Base-by-base conservation (phyloP, 192 early-diverging fungal species). In the Umbelopsis vinacea region DNA sequence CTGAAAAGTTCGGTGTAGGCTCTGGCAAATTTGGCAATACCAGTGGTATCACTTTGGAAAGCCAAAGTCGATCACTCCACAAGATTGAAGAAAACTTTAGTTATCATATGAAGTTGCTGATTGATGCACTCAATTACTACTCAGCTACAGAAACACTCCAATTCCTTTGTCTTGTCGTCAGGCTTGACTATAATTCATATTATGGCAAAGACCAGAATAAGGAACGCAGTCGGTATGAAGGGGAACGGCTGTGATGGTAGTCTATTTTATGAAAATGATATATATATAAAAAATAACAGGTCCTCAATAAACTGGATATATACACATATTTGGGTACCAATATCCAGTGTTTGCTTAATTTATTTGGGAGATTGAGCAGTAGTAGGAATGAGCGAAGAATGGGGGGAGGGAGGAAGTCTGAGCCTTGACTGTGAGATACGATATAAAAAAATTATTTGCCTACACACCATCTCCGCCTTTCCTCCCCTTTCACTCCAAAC, bases 101-200 rank as follows among this genome's bases (percentile, higher is more conserved):
- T 5, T 83, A 86, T 53, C 89, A 91, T 70, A 85, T 96, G 66
- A 86, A 87, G 66, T 77, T 86, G 19, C 71, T 97, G 71, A 89
- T 95, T 52, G 89, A 91, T 7, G 89, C 89, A 6, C 87, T 97
- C 7, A 92, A 93, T 73, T 90, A 89, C 79, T 92, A 89, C 76
- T 92, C 91, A 4, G 86, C 89, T 1, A 87, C 89, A 0, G 89
- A 91, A 71, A 84, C 88, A 11, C 78, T 87, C 9, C 83, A 86
- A 55, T 90, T 91, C 70, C 66, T 86, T 38, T 86, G 85, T 68
- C 69, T 94, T 23, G 88, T 92, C 19, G 84, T 89, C 6, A 70
- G 89, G 47, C 74, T 93, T 70, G 94, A 95, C 60, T 93, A 88
- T 63, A 95, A 94, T 73, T 78, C 82, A 67, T 94, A 86, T 43